These are phyloP conservation scores for Amborella trichopoda DNA, from an alignment of 164 flowering plant genomes.

Conservation along the genomic window DNA sequence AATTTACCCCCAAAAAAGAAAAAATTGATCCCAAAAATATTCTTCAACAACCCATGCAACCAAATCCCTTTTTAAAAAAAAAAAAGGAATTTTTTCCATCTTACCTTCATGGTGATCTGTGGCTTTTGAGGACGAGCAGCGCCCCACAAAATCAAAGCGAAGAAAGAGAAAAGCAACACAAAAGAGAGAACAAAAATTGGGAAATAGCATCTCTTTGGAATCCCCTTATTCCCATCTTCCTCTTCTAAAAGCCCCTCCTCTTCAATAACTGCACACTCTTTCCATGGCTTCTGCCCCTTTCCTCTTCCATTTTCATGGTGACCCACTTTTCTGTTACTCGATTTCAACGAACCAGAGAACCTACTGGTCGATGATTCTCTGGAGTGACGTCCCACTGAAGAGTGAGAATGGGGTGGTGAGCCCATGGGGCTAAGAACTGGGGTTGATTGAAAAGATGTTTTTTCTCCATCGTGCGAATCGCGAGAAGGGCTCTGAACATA, in stretches of 20 bases:
- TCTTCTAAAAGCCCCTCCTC: slow-evolving; percentile 76
- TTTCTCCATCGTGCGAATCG: slow-evolving; percentile 64
- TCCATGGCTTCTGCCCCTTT: slow-evolving; percentile 39
- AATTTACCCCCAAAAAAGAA: background rate
- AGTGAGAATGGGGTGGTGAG: slow-evolving; percentile 81
- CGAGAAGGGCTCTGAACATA: slow-evolving; percentile 83
- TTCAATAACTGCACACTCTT: slow-evolving; percentile 52
- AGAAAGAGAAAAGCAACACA: slow-evolving; percentile 47
- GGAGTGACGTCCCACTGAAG: slow-evolving; percentile 78
- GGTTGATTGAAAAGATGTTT: slow-evolving; percentile 76
- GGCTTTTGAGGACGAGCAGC: slow-evolving; percentile 75
- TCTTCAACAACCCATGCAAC: background rate
- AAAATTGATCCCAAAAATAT: background rate
- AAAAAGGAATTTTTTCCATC: background rate
- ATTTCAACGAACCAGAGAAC: slow-evolving; percentile 70
- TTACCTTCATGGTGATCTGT: slow-evolving; percentile 46
- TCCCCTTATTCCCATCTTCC: slow-evolving; percentile 19
- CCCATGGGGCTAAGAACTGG: slow-evolving; percentile 66
- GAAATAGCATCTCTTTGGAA: slow-evolving; percentile 62
- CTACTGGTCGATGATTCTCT: slow-evolving; percentile 71
- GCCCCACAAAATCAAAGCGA: slow-evolving; percentile 61
- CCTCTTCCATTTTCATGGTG: slow-evolving; percentile 31
- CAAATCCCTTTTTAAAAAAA: background rate
- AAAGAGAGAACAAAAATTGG: slow-evolving; percentile 57
- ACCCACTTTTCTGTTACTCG: slow-evolving; percentile 52